phyloP scores from a whole-genome alignment of 2,329 filamentous ascomycete genomes.

The Hansfordia pulvinata region DNA sequence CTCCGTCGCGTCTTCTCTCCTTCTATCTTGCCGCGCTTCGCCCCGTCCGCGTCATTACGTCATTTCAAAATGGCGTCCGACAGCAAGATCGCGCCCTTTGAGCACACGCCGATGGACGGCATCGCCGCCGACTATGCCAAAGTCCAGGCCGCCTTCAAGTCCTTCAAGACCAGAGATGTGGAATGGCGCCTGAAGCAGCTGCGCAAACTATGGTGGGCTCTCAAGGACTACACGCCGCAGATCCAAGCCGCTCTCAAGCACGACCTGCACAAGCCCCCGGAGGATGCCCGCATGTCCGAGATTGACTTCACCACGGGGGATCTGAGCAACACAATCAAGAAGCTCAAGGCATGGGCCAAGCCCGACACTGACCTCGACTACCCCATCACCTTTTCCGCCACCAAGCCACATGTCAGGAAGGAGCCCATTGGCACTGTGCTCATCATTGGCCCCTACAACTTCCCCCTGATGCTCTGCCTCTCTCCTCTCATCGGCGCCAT shows the following conservation, averaged over 20 bases:
- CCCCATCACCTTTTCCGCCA: constrained; percentile 48
- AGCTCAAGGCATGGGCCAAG: constrained; percentile 69
- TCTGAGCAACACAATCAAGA: constrained; percentile 63
- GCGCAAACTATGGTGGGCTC: constrained; percentile 86
- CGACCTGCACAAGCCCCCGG: constrained; percentile 67
- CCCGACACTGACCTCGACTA: constrained; percentile 67
- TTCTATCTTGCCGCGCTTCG: too few species aligned
- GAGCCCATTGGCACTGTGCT: constrained; percentile 76
- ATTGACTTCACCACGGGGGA: constrained; percentile 69
- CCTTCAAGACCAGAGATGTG: constrained; percentile 70
- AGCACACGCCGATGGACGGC: constrained; percentile 49
- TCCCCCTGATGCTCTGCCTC: constrained; percentile 70
- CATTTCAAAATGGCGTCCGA: constrained; percentile 23
- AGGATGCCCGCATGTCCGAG: constrained; percentile 65
- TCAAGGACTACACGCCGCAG: constrained; percentile 63
- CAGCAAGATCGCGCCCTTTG: constrained; percentile 31
- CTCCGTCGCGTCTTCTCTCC: too few species aligned
- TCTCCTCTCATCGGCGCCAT: constrained; percentile 80
- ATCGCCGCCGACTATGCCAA: constrained; percentile 49
- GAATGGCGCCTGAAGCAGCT: constrained; percentile 77
- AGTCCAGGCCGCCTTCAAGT: constrained; percentile 56
- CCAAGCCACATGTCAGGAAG: constrained; percentile 68
- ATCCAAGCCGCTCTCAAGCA: constrained; percentile 61
- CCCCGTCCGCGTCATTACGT: background rate
- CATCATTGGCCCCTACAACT: constrained; percentile 91